phyloP scores from a whole-genome alignment of 805 yeast species.

The Clavispora vitiphila region DNA sequence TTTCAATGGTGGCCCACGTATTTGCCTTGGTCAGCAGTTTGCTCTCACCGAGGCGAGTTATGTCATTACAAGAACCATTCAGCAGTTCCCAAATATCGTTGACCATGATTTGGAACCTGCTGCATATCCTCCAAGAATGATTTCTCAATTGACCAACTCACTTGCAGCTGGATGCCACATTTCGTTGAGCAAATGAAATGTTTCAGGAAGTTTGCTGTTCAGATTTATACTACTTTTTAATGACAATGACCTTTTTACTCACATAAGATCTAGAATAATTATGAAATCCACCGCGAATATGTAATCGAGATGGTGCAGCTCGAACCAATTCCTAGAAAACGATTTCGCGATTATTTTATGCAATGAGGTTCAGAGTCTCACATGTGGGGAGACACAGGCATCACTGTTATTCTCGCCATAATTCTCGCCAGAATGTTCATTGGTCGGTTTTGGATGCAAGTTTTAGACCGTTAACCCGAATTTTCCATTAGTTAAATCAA shows the following conservation, averaged over 20 bases:
- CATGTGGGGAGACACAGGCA: too few species aligned
- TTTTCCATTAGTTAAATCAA: too few species aligned
- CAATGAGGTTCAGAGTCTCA: too few species aligned
- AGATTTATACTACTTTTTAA: not conserved
- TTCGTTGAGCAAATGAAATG: not conserved
- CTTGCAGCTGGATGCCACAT: constrained; percentile 4
- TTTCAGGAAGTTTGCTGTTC: not conserved
- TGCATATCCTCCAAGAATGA: constrained; percentile 7
- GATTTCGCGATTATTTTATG: too few species aligned
- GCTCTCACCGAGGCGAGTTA: constrained; percentile 22
- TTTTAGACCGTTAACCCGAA: too few species aligned
- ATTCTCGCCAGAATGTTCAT: too few species aligned
- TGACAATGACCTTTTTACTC: not conserved
- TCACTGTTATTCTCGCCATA: too few species aligned
- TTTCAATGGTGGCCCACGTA: constrained; percentile 13
- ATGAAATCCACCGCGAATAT: too few species aligned
- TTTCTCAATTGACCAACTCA: constrained; percentile 7
- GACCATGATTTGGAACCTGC: constrained; percentile 5
- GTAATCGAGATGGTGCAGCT: too few species aligned
- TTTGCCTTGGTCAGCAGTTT: constrained; percentile 32
- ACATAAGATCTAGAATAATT: too few species aligned
- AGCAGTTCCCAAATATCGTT: constrained; percentile 2
- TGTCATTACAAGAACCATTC: constrained; percentile 1
- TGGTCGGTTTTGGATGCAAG: too few species aligned
- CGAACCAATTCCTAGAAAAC: too few species aligned